Evolutionary conservation across 2,329 filamentous ascomycete species (phyloP).

Genomic region (Diaporthe velutina): DNA sequence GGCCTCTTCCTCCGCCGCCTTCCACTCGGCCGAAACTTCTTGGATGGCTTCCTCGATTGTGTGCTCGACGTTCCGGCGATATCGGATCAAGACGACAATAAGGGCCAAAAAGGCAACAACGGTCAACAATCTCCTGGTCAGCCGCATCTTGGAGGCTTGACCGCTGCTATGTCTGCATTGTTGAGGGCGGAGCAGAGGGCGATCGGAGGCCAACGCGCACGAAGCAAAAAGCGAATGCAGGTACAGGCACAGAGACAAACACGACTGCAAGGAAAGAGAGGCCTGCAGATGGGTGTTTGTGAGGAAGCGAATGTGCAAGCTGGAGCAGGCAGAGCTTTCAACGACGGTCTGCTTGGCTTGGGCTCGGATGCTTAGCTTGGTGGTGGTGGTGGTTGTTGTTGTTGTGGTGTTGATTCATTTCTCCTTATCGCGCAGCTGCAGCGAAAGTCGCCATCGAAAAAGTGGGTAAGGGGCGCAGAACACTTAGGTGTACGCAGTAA

Average conservation of each 20-base stretch:
- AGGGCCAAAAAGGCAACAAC: slow-evolving; percentile 35
- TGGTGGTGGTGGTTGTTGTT: neutral
- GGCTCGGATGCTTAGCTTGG: neutral
- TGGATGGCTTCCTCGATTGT: slow-evolving; percentile 39
- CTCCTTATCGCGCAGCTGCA: slow-evolving; percentile 19
- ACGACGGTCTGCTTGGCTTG: neutral
- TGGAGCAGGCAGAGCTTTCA: slow-evolving; percentile 4
- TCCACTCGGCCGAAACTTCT: slow-evolving; percentile 36
- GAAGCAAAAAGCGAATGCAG: slow-evolving; percentile 1
- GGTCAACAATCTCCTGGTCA: slow-evolving; percentile 36
- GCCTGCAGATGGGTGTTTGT: neutral
- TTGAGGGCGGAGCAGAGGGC: slow-evolving; percentile 1
- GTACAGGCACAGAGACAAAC: neutral
- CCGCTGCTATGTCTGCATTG: slow-evolving; percentile 38
- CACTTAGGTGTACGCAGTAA: neutral
- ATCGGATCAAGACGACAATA: slow-evolving; percentile 36
- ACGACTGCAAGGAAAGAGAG: neutral
- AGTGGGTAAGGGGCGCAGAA: slow-evolving; percentile 8
- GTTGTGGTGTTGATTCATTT: slow-evolving; percentile 23
- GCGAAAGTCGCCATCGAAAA: slow-evolving; percentile 7
- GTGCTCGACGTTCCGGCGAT: slow-evolving; percentile 37
- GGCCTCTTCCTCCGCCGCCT: slow-evolving; percentile 38
- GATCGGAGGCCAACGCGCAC: slow-evolving; percentile 10
- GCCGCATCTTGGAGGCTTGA: slow-evolving; percentile 34
- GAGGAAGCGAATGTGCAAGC: neutral